Percentiles rank a stretch among this genome's conserved stretches.
Conservation (phyloP, 1,284 basidiomycete species). For the Vanrija pseudolonga region DNA sequence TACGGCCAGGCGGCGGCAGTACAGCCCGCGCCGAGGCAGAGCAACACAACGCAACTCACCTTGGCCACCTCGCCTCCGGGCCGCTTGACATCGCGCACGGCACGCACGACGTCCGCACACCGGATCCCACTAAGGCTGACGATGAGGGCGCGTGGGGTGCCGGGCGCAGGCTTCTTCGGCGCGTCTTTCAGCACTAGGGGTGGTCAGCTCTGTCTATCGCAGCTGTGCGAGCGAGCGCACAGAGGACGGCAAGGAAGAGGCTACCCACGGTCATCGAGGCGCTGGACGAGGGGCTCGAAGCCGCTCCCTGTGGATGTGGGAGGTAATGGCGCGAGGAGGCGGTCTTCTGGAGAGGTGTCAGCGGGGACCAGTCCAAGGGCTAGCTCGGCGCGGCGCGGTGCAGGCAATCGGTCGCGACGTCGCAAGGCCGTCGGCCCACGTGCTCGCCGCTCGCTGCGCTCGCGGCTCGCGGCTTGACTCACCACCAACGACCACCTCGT, state of each 20-base stretch:
- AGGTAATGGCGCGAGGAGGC: background rate
- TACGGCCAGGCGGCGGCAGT: too few species aligned
- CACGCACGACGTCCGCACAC: conserved; percentile 49
- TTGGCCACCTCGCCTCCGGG: conserved; percentile 48
- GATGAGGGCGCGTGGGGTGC: conserved; percentile 43
- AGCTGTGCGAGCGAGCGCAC: conserved; percentile 14
- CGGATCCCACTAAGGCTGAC: conserved; percentile 45
- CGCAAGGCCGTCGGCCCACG: too few species aligned
- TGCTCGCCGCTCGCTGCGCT: too few species aligned
- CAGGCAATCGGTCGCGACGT: too few species aligned
- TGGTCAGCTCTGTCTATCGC: conserved; percentile 2
- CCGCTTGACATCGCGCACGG: conserved; percentile 37
- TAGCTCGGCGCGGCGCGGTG: too few species aligned
- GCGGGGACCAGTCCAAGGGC: conserved; percentile 1
- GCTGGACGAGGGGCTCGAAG: conserved; percentile 9
- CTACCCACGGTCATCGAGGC: conserved; percentile 10
- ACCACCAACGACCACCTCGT: conserved; percentile 37
- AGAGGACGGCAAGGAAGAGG: background rate
- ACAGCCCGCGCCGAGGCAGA: too few species aligned
- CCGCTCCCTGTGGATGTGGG: background rate
- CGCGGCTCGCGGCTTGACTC: too few species aligned
- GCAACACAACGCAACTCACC: conserved; percentile 25
- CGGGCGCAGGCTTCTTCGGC: conserved; percentile 23
- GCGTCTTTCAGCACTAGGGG: conserved; percentile 18
- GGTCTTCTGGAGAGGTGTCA: background rate